Base-by-base conservation (phyloP, 2,329 filamentous ascomycete genomes). In the Aspergillus pseudoviridinutans region DNA sequence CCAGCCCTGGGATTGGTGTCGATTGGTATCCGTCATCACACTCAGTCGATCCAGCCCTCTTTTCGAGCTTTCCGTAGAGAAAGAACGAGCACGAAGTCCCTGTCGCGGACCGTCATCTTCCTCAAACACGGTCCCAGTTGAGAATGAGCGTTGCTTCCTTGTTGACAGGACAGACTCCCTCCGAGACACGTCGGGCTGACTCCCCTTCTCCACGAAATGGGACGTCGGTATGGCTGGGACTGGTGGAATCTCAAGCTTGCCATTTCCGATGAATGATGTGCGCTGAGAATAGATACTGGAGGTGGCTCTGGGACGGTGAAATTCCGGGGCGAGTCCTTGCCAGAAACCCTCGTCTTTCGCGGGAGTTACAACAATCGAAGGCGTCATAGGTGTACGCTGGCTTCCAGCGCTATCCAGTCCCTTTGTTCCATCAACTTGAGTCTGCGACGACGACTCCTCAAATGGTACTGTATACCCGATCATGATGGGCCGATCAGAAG, bases 1-100 rank as follows among this genome's bases (percentile, higher is more conserved):
- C 79, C 79, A 81, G 20, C 79, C 79, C 56, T 79, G 76, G 0
- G 79, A 80, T 27, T 73, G 67, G 29, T 71, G 78, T 50, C 74
- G 69, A 44, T 67, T 72, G 4, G 67, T 58, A 24, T 74, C 63
- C 4, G 73, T 74, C 51, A 74, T 74, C 22, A 76, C 66, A 42
- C 70, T 74, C 4, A 71, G 64, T 7, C 65, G 66, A 38, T 64
- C 63, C 24, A 74, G 61, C 3, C 71, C 68, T n/a, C 64, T 63
- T 32, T 70, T 60, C 49, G 63, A 61, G 47, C 66, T 71, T 47
- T 72, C 71, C 29, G 67, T 65, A 20, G 69, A 74, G 51, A 61
- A 62, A 10, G 69, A 65, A 24, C 67, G 59, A 24, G 58, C 55
- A 42, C 65, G 58, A 41, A 51, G 49, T n/a, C 17, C 49, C 9